These are phyloP conservation scores for Clarireedia hainanense DNA, from an alignment of 2,329 filamentous ascomycete genomes.

Conservation along the genomic window DNA sequence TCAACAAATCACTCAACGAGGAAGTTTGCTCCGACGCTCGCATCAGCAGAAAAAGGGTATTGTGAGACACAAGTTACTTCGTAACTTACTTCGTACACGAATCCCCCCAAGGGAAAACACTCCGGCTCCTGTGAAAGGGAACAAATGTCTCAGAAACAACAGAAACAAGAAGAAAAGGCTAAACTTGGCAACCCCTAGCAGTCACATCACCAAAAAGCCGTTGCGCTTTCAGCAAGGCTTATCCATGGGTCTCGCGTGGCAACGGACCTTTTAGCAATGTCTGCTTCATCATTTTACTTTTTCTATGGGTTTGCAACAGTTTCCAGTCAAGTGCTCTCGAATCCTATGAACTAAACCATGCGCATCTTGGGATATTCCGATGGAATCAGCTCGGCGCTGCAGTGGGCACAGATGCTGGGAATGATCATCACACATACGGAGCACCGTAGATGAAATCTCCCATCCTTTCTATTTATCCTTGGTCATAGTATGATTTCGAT, in stretches of 20 bases:
- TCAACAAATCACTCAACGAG: neutral
- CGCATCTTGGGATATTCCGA: neutral
- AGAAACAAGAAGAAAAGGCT: neutral
- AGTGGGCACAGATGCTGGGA: neutral
- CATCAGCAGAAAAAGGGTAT: neutral
- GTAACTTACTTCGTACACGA: too few species aligned
- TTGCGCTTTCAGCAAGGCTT: constrained; percentile 4
- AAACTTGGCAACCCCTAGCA: neutral
- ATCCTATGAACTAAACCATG: neutral
- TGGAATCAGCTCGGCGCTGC: neutral
- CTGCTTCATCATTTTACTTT: neutral
- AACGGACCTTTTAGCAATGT: neutral
- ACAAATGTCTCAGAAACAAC: neutral
- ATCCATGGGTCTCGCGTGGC: constrained; percentile 10
- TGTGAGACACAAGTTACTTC: too few species aligned
- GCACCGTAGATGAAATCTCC: too few species aligned
- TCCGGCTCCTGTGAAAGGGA: neutral
- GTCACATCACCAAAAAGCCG: constrained; percentile 4
- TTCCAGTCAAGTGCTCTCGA: neutral
- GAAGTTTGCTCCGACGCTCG: constrained; percentile 1
- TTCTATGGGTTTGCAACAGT: neutral
- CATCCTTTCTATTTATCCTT: neutral
- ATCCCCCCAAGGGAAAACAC: neutral
- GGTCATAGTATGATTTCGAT: constrained; percentile 1
- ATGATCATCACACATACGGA: neutral